phyloP scores from a whole-genome alignment of 1,284 basidiomycete species.

The Schizophyllum commune region DNA sequence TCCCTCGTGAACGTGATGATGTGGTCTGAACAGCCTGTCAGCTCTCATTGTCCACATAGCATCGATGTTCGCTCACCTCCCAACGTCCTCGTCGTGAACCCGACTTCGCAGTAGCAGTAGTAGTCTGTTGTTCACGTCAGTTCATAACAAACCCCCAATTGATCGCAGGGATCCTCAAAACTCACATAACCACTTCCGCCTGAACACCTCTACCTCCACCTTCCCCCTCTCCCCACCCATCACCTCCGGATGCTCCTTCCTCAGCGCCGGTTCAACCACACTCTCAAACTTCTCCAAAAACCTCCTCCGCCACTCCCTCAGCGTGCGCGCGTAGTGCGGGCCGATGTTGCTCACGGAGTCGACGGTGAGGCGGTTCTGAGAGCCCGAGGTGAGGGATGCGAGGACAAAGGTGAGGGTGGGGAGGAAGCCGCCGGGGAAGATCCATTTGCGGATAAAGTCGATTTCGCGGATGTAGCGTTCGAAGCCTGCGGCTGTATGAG shows the following conservation, averaged over 20 bases:
- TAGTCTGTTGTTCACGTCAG: neutral
- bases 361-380: slow-evolving; percentile 52
- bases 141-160: neutral
- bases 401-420: slow-evolving; percentile 63
- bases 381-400: slow-evolving; percentile 46
- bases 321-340: slow-evolving; percentile 73
- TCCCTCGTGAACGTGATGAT: slow-evolving; percentile 11
- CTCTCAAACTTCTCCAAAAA: slow-evolving; percentile 62
- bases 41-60: too few relatives aligned
- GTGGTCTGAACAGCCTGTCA: neutral
- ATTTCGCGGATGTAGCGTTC: slow-evolving; percentile 52
- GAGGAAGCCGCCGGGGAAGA: slow-evolving; percentile 75
- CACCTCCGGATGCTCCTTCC: slow-evolving; percentile 52
- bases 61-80: neutral
- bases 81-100: slow-evolving; percentile 10
- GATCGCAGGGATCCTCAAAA: neutral
- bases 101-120: slow-evolving; percentile 11
- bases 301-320: slow-evolving; percentile 73
- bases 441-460: slow-evolving; percentile 78
- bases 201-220: slow-evolving; percentile 65
- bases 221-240: slow-evolving; percentile 37
- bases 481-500: slow-evolving; percentile 31
- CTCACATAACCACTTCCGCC: slow-evolving; percentile 13
- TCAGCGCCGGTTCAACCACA: slow-evolving; percentile 55
- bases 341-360: slow-evolving; percentile 77